Evolutionary conservation across 148 eudicot species (phyloP), one percentile per base, ranked within the genome.

Genomic region (Beta vulgaris): DNA sequence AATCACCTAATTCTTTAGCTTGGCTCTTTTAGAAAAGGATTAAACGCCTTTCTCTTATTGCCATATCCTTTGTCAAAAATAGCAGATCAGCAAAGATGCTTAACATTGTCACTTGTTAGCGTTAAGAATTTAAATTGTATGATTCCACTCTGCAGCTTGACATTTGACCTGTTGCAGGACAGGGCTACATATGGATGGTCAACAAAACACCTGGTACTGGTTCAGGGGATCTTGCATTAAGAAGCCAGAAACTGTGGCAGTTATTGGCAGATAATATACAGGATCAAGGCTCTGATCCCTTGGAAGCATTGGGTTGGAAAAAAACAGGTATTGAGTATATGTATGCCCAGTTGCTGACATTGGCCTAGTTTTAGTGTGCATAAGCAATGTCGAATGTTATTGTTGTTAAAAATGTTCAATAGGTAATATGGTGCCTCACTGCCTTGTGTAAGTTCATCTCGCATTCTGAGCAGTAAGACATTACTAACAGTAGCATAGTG

Each of bases 181-280:
- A 95, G 83, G 99, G 99, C 7, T 92, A 90, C 82, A 77, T 95
- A 81, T 95, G 99, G 99, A 90, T 89, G 94, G 86, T 82, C 55
- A 88, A 92, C 77, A 95, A 87, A 77, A 76, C 79, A 46, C 99
- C 97, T 31, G 96, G 88, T 15, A 84, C 77, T 67, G 89, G 76
- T 4, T 83, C 83, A 82, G 92, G 97, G 97, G 93, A 95, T 78
- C 84, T 95, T 68, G 87, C 89, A 43, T 46, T 78, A 78, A 86
- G 99, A 85, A 91, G 99, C 86, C 94, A 84, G 71, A 63, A 82
- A 32, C 71, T 95, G 78, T 95, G 99, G 99, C 90, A 89, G 75
- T 77, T 29, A 54, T 65, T 92, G 54, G 93, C 91, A 2, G 86
- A 88, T 31, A 75, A 40, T 54, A 18, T 95, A 62, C 78, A 84